phyloP scores from a whole-genome alignment of 495 filamentous ascomycete species.

The Pyrenopolyporus hunteri region DNA sequence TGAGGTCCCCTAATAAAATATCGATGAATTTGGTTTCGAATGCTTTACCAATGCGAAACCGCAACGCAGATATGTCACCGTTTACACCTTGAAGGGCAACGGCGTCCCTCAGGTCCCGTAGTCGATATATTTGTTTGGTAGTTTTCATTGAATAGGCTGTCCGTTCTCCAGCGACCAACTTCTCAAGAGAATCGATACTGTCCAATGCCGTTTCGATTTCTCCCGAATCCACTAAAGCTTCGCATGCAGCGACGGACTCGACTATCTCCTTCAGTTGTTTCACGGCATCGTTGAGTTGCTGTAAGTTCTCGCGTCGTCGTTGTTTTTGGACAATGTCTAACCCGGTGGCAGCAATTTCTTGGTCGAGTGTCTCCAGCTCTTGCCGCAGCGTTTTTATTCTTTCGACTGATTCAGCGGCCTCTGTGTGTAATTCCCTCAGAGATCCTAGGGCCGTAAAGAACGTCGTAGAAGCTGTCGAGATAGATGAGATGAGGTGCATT shows the following conservation, averaged over 20 bases:
- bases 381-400: conserved; percentile 81
- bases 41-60: conserved; percentile 80
- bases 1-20: conserved; percentile 77
- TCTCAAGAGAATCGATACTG: conserved; percentile 76
- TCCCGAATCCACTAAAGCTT: conserved; percentile 79
- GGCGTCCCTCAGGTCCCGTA: conserved; percentile 76
- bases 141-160: conserved; percentile 6
- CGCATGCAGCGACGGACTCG: conserved; percentile 74
- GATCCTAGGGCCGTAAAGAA: conserved; percentile 97
- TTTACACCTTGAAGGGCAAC: conserved; percentile 81
- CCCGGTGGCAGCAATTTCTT: conserved; percentile 85
- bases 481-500: conserved; percentile 94
- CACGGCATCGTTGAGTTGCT: conserved; percentile 80
- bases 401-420: conserved; percentile 89
- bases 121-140: conserved; percentile 46
- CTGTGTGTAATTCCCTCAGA: conserved; percentile 84
- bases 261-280: conserved; percentile 82
- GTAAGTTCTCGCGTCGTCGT: conserved; percentile 81
- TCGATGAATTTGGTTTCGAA: conserved; percentile 84
- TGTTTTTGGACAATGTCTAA: conserved; percentile 84
- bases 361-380: conserved; percentile 80
- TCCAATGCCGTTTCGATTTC: conserved; percentile 79
- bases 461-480: conserved; percentile 90
- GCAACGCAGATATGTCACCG: conserved; percentile 74
- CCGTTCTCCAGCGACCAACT: conserved; percentile 68